Evolutionary conservation across 2,329 filamentous ascomycete species (phyloP).

Genomic region (Arthrobotrys entomopaga): DNA sequence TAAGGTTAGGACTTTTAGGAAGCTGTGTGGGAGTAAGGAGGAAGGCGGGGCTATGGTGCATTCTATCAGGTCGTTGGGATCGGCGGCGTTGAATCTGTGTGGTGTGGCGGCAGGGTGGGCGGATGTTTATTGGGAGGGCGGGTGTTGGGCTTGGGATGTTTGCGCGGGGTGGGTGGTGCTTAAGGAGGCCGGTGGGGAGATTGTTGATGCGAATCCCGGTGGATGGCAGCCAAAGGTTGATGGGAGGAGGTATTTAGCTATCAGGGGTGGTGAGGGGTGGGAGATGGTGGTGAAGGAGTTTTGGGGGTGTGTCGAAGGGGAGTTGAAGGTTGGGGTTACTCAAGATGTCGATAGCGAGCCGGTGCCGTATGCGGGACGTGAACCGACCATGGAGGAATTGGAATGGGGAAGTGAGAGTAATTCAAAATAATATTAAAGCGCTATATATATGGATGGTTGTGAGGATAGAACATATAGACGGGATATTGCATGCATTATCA

Average conservation of each 20-base stretch:
- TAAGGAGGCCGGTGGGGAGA: conserved; percentile 69
- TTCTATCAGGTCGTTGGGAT: conserved; percentile 68
- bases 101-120: conserved; percentile 69
- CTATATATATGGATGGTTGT: too few relatives aligned
- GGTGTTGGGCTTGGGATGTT: conserved; percentile 75
- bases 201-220: conserved; percentile 71
- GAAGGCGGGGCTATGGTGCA: conserved; percentile 72
- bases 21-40: conserved; percentile 65
- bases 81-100: conserved; percentile 72
- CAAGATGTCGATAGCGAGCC: too few relatives aligned
- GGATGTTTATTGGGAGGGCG: conserved; percentile 74
- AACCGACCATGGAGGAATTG: too few relatives aligned
- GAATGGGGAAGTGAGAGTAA: too few relatives aligned
- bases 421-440: too few relatives aligned
- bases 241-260: conserved; percentile 68
- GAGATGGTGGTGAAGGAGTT: conserved; percentile 66
- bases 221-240: conserved; percentile 69
- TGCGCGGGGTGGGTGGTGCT: conserved; percentile 72
- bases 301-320: conserved; percentile 65
- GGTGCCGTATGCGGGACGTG: too few relatives aligned
- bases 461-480: too few relatives aligned
- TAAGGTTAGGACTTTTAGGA: conserved; percentile 68
- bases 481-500: too few relatives aligned
- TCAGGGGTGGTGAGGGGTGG: conserved; percentile 63
- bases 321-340: conserved; percentile 54